Evolutionary conservation across 805 yeast genomes (phyloP).

Genomic region (Kluyveromyces wickerhamii): DNA sequence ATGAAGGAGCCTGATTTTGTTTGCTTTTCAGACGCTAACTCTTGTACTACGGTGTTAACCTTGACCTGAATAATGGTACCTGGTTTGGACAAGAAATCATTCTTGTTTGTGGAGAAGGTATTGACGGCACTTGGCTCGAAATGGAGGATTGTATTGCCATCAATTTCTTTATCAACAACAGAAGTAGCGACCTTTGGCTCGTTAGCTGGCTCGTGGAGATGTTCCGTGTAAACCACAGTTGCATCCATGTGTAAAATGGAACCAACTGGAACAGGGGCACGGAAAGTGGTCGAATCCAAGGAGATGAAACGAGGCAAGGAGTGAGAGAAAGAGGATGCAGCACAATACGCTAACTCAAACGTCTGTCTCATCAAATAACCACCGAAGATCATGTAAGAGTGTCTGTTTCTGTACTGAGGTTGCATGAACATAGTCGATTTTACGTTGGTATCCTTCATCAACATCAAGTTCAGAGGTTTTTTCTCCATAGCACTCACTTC

Average conservation of each 20-base stretch:
- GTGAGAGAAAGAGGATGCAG: slow-evolving; percentile 81
- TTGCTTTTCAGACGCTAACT: slow-evolving; percentile 49
- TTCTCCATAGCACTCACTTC: slow-evolving; percentile 27
- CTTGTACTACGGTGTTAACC: slow-evolving; percentile 74
- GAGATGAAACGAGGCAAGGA: slow-evolving; percentile 85
- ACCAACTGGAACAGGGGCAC: slow-evolving; percentile 94
- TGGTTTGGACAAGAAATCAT: slow-evolving; percentile 59
- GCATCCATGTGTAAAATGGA: slow-evolving; percentile 79
- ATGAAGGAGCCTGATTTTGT: slow-evolving; percentile 82
- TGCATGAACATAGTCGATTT: slow-evolving; percentile 85
- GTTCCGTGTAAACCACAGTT: slow-evolving; percentile 79
- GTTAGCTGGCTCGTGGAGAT: slow-evolving; percentile 39
- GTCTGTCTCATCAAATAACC: slow-evolving; percentile 89
- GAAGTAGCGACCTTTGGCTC: slow-evolving; percentile 20
- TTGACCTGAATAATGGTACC: slow-evolving; percentile 87
- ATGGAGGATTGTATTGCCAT: slow-evolving; percentile 29
- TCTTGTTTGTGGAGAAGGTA: slow-evolving; percentile 38
- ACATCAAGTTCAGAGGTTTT: slow-evolving; percentile 44
- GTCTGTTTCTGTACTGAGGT: slow-evolving; percentile 93
- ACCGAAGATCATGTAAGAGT: slow-evolving; percentile 90
- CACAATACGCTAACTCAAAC: slow-evolving; percentile 88
- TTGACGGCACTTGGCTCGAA: slow-evolving; percentile 57
- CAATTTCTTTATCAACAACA: slow-evolving; percentile 19
- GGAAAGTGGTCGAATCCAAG: slow-evolving; percentile 83
- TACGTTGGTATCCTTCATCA: slow-evolving; percentile 65